These are phyloP conservation scores for Agrocybe pediades DNA, from an alignment of 768 basidiomycete species.

Conservation along the genomic window DNA sequence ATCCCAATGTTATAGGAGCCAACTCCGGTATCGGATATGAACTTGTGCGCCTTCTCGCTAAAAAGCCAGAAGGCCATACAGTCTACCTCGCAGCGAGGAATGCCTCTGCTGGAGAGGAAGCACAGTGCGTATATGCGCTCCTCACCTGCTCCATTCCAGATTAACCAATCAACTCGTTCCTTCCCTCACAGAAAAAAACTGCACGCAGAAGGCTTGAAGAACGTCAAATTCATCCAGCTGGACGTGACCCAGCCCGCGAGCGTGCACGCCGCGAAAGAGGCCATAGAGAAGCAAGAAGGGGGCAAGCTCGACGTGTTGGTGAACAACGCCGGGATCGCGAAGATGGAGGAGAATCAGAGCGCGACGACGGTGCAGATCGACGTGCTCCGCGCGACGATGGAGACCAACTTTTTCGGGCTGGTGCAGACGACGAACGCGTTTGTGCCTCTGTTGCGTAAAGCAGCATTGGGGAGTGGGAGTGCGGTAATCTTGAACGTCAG, in stretches of 20 bases:
- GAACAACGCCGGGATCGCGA: constrained; percentile 44
- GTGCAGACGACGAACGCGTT: constrained; percentile 44
- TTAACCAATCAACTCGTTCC: too few species aligned
- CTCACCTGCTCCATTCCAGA: neutral
- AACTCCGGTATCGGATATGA: constrained; percentile 51
- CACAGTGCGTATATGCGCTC: constrained; percentile 30
- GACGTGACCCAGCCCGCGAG: constrained; percentile 39
- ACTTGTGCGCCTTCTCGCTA: constrained; percentile 43
- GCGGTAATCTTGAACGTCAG: constrained; percentile 43
- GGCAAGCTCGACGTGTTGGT: constrained; percentile 43
- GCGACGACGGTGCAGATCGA: constrained; percentile 34
- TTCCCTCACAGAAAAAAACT: constrained; percentile 27
- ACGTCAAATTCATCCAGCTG: constrained; percentile 37
- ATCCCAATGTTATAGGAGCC: constrained; percentile 28
- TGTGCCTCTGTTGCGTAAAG: constrained; percentile 41
- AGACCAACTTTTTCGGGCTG: constrained; percentile 45
- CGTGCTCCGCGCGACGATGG: constrained; percentile 35
- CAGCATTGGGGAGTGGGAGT: constrained; percentile 20
- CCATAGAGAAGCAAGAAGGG: constrained; percentile 40
- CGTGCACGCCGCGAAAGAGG: constrained; percentile 33
- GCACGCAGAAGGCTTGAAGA: constrained; percentile 29
- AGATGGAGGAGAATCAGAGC: constrained; percentile 27
- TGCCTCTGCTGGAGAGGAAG: constrained; percentile 38
- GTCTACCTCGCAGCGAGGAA: constrained; percentile 48
- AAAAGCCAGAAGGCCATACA: constrained; percentile 34